phyloP scores from a whole-genome alignment of 1,139 yeast species.

The Pichia sp. region DNA sequence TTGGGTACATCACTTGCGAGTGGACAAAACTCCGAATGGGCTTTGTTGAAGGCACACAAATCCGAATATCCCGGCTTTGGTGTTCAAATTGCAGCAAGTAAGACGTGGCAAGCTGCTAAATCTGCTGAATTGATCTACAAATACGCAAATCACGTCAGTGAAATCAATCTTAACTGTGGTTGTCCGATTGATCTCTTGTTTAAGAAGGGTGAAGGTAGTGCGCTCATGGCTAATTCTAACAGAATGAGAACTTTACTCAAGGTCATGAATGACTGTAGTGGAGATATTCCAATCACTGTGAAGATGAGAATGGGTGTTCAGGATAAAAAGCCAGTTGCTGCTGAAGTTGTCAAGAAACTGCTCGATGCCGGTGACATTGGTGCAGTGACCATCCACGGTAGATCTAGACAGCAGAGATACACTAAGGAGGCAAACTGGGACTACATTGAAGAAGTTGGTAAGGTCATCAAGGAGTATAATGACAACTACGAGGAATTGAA shows the following conservation, averaged over 20 bases:
- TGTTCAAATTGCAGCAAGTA: constrained; percentile 85
- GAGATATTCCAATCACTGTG: constrained; percentile 86
- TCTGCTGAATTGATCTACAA: constrained; percentile 74
- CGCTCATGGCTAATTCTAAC: constrained; percentile 84
- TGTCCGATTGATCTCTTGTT: constrained; percentile 93
- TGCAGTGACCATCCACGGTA: constrained; percentile 90
- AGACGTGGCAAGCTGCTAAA: constrained; percentile 90
- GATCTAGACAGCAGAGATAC: constrained; percentile 93
- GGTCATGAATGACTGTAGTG: constrained; percentile 84
- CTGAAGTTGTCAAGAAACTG: constrained; percentile 59
- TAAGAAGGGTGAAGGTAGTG: constrained; percentile 94
- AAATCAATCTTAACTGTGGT: constrained; percentile 88
- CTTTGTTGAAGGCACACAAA: constrained; percentile 82
- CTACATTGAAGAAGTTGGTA: constrained; percentile 71
- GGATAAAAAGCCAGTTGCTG: constrained; percentile 85
- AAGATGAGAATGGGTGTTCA: constrained; percentile 88
- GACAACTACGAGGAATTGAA: constrained; percentile 50
- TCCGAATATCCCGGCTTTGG: constrained; percentile 87
- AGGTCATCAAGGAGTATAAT: constrained; percentile 51
- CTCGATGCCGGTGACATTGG: constrained; percentile 62
- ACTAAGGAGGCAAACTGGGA: constrained; percentile 91
- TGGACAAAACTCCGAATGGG: constrained; percentile 96
- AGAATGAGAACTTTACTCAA: constrained; percentile 69
- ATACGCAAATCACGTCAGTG: constrained; percentile 53
- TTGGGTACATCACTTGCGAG: constrained; percentile 76